phyloP scores from a whole-genome alignment of 2,329 filamentous ascomycete genomes.

The Penicillium vulpinum region DNA sequence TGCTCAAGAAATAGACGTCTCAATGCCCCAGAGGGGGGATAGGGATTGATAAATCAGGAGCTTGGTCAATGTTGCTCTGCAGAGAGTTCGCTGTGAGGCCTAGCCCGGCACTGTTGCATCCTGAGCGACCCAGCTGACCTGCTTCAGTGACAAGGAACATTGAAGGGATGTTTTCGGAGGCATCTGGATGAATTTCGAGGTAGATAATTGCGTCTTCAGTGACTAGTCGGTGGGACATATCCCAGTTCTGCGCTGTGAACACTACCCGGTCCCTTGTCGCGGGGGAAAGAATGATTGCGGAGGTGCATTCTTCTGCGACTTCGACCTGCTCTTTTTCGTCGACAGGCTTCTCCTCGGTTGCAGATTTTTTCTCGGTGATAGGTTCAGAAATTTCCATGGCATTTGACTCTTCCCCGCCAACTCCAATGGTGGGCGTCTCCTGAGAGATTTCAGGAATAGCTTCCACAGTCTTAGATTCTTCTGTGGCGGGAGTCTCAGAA shows the following conservation, averaged over 20 bases:
- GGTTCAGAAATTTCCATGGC: background rate
- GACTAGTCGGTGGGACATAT: background rate
- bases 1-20: background rate
- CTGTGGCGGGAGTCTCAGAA: background rate
- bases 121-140: background rate
- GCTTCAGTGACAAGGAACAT: background rate
- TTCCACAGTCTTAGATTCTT: background rate
- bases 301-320: background rate
- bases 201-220: background rate
- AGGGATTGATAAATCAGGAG: background rate
- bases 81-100: background rate
- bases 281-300: background rate
- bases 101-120: background rate
- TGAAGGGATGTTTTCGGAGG: background rate
- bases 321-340: background rate
- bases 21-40: background rate
- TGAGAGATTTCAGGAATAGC: conserved; percentile 1
- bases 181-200: background rate
- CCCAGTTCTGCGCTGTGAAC: background rate
- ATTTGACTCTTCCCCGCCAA: conserved; percentile 1
- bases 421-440: background rate
- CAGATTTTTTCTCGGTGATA: background rate
- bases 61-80: background rate
- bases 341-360: background rate
- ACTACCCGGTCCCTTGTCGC: background rate